A percentile compares a stretch with the other conserved stretches of the same genome.
phyloP scores from a whole-genome alignment of 805 yeast genomes.

The Saturnispora zaruensis region DNA sequence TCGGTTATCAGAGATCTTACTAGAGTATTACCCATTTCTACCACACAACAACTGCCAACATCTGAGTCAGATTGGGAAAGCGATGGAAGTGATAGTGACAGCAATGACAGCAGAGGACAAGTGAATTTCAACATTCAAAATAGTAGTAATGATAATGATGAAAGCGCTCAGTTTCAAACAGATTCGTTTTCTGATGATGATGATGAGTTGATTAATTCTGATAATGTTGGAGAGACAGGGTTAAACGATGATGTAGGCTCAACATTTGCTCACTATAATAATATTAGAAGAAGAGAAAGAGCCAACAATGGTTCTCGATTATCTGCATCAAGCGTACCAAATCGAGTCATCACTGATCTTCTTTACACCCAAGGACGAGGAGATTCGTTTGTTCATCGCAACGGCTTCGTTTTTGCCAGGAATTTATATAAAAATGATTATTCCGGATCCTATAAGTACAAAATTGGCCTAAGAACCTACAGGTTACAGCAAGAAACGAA shows the following conservation, averaged over 20 bases:
- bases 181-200: conserved; percentile 14
- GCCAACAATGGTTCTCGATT: conserved; percentile 12
- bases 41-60: not conserved
- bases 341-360: conserved; percentile 24
- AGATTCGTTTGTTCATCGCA: conserved; percentile 21
- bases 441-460: conserved; percentile 7
- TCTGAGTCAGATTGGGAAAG: conserved; percentile 2
- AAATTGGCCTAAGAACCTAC: not conserved
- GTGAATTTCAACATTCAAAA: not conserved
- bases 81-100: not conserved
- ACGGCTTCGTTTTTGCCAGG: conserved; percentile 20
- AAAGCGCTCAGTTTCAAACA: not conserved
- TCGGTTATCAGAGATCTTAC: not conserved
- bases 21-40: not conserved
- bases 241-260: conserved; percentile 19
- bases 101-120: not conserved
- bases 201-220: not conserved
- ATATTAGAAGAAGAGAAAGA: conserved; percentile 15
- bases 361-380: conserved; percentile 18
- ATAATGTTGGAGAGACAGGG: not conserved
- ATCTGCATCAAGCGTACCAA: conserved; percentile 25
- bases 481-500: not conserved
- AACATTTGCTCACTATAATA: conserved; percentile 3
- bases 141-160: not conserved
- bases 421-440: conserved; percentile 22